These are phyloP conservation scores for Xylaria sp. DNA, from an alignment of 2,329 filamentous ascomycete genomes.

Conservation along the genomic window DNA sequence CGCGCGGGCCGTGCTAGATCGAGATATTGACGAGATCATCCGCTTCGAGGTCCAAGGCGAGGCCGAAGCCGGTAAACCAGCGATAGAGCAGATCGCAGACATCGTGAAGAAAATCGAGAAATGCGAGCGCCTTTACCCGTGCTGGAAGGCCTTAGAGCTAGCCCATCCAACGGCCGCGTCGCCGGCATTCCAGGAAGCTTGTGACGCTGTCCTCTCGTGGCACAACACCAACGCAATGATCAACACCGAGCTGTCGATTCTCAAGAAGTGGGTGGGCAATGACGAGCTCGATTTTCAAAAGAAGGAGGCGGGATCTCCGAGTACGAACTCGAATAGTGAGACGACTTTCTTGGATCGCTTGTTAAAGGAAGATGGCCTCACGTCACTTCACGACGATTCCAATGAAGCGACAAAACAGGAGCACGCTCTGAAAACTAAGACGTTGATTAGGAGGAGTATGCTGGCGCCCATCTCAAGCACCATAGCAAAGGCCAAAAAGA, in stretches of 20 bases:
- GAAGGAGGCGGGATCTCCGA: slow-evolving; percentile 70
- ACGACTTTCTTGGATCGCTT: slow-evolving; percentile 93
- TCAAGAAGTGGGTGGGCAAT: slow-evolving; percentile 97
- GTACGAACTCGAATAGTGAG: slow-evolving; percentile 79
- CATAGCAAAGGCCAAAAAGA: slow-evolving; percentile 91
- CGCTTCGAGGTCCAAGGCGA: slow-evolving; percentile 94
- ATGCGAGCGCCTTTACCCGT: slow-evolving; percentile 84
- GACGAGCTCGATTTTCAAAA: slow-evolving; percentile 90
- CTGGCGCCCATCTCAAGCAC: slow-evolving; percentile 82
- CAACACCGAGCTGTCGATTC: slow-evolving; percentile 87
- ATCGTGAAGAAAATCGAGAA: slow-evolving; percentile 90
- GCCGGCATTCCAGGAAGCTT: slow-evolving; percentile 77
- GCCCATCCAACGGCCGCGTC: slow-evolving; percentile 81
- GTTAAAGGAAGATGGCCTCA: slow-evolving; percentile 93
- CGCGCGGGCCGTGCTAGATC: slow-evolving; percentile 73
- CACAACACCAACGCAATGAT: slow-evolving; percentile 97
- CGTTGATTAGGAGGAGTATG: slow-evolving; percentile 69
- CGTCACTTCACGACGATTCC: slow-evolving; percentile 81
- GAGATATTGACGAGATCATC: slow-evolving; percentile 83
- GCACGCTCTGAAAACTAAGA: slow-evolving; percentile 47
- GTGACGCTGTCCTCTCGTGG: slow-evolving; percentile 91
- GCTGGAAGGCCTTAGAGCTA: slow-evolving; percentile 72
- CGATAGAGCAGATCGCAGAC: slow-evolving; percentile 86
- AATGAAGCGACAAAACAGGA: slow-evolving; percentile 43
- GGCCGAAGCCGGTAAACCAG: slow-evolving; percentile 86